Evolutionary conservation across 148 eudicot genomes (phyloP).

Genomic region (Arbutus unedo): DNA sequence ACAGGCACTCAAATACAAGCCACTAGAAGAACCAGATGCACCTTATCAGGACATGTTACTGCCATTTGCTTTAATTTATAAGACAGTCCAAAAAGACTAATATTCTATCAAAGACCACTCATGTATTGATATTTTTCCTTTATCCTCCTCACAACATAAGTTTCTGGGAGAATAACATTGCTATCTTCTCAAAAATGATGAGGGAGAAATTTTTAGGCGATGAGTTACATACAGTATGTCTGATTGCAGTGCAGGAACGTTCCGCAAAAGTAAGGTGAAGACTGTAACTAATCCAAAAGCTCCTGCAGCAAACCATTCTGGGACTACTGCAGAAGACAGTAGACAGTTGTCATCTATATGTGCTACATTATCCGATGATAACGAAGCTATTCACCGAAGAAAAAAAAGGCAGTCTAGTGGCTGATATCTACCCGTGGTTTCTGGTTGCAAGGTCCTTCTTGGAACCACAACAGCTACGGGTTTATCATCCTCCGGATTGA

Average conservation of each 20-base stretch:
- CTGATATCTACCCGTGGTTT: slow-evolving; percentile 61
- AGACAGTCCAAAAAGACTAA: neutral
- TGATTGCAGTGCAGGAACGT: slow-evolving; percentile 89
- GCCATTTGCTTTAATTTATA: neutral
- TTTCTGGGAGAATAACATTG: neutral
- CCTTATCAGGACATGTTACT: neutral
- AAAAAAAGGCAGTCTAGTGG: neutral
- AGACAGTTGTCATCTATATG: neutral
- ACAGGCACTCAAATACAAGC: neutral
- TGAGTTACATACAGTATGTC: slow-evolving; percentile 57
- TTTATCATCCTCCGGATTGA: slow-evolving; percentile 97
- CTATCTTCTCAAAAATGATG: neutral
- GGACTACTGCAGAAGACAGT: slow-evolving; percentile 61
- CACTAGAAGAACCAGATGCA: slow-evolving; percentile 3
- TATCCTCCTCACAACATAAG: neutral
- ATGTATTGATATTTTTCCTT: neutral
- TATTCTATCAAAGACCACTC: neutral
- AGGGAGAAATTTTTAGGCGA: neutral
- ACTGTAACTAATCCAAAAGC: slow-evolving; percentile 93
- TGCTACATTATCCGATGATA: neutral
- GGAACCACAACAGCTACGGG: slow-evolving; percentile 99
- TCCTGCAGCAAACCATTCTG: slow-evolving; percentile 96
- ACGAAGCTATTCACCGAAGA: neutral
- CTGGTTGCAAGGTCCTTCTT: slow-evolving; percentile 80
- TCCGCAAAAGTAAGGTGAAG: slow-evolving; percentile 88